Base-by-base conservation (phyloP, 2,329 filamentous ascomycete genomes). In the Penicillium sp. region DNA sequence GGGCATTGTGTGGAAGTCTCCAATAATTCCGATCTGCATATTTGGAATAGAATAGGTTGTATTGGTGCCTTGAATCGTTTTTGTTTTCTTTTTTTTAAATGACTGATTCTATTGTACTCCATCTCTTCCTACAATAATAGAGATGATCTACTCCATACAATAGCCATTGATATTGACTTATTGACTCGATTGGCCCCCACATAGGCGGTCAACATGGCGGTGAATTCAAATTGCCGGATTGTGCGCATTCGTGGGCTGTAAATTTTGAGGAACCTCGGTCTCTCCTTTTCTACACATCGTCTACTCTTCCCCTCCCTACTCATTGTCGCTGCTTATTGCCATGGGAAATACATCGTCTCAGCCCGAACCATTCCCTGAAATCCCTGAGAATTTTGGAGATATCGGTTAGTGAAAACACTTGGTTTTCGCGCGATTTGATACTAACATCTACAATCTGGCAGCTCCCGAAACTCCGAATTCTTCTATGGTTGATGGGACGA, bases 311-410 rank as follows among this genome's bases (percentile, higher is more conserved):
- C 36, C 33, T 47, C 43, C 13, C 9, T 39, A 5, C 5, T 21
- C 11, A 41, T 29, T 40, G 9, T 44, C 10, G 39, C 8, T 15
- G 6, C 21, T 16, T 13, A 19, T 33, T 27, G 50, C 43, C 19
- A 57, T 57, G 49, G 54, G 54, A 6, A 46, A 53, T 25, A 41
- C 41, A 8, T 57, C 54, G 3, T 57, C 49, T 8, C 54, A 57
- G 16, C 49, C 43, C 5, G 54, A 47, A 38, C 40, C 40, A n/a
- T 34, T 21, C n/a, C 41, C 41, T 13, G 41, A 43, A 25, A 21
- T 40, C 0, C 21, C 49, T 1, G 49, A 57, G 4, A 31, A 43
- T 29, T 53, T 52, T 23, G 41, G 36, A 34, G 27, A 45, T n/a
- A 36, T 21, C 16, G n/a, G 54, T 57, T n/a, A 15, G 54, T 57